Evolutionary conservation across 306 rosid species (phyloP).

Genomic region (Cucumis melo): DNA sequence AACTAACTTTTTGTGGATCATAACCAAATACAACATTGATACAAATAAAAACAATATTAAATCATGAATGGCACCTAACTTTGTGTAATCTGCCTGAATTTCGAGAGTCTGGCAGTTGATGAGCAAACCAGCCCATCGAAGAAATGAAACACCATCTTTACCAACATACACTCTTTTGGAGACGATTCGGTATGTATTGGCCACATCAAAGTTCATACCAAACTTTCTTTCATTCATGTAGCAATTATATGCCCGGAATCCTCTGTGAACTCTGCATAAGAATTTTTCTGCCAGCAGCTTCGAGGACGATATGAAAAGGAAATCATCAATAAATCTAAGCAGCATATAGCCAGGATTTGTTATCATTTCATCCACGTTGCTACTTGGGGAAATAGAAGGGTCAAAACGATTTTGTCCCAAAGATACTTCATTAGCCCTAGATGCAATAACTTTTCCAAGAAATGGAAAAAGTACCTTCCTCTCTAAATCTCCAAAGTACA

Average conservation of each 20-base stretch:
- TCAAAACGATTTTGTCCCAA: not conserved
- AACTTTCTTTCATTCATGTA: conserved; percentile 70
- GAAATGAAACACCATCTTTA: conserved; percentile 46
- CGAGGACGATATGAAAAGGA: conserved; percentile 73
- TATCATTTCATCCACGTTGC: conserved; percentile 7
- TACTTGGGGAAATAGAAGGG: conserved; percentile 11
- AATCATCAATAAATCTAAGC: conserved; percentile 60
- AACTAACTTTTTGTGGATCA: not conserved
- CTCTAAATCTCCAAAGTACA: conserved; percentile 68
- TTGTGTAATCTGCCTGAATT: conserved; percentile 83
- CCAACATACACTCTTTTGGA: conserved; percentile 36
- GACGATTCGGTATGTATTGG: conserved; percentile 15
- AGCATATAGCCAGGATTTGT: conserved; percentile 25
- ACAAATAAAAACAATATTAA: not conserved
- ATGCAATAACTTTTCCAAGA: conserved; percentile 33
- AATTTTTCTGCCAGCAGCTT: conserved; percentile 51
- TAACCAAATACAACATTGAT: not conserved
- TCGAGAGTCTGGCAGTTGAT: conserved; percentile 63
- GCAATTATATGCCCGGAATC: conserved; percentile 75
- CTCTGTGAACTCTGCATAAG: conserved; percentile 58
- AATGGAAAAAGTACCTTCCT: conserved; percentile 53
- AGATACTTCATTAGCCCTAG: conserved; percentile 2
- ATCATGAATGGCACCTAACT: conserved; percentile 22
- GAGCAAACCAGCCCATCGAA: conserved; percentile 85
- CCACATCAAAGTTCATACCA: conserved; percentile 51